Conservation (phyloP, 768 basidiomycete species). For the Gloeopeniophorella convolvens region DNA sequence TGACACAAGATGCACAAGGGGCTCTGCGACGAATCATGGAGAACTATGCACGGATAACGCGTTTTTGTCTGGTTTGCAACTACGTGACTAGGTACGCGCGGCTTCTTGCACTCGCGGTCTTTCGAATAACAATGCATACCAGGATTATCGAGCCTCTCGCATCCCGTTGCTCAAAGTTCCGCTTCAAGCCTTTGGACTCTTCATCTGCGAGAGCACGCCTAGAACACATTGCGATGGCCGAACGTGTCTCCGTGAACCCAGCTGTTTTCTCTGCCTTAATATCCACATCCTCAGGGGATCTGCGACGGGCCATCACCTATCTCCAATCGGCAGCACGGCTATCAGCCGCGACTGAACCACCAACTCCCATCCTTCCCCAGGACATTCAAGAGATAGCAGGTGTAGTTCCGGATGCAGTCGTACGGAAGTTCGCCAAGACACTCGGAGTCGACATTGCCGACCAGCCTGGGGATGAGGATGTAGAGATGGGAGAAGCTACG, state of each 20-base stretch:
- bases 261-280: constrained; percentile 70
- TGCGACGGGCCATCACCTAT: constrained; percentile 95
- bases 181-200: constrained; percentile 88
- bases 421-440: constrained; percentile 59
- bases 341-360: constrained; percentile 64
- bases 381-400: constrained; percentile 98
- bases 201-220: constrained; percentile 70
- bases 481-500: constrained; percentile 32
- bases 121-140: neutral
- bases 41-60: constrained; percentile 92
- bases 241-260: constrained; percentile 52
- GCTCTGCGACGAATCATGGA: constrained; percentile 99
- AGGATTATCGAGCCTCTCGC: constrained; percentile 98
- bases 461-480: constrained; percentile 38
- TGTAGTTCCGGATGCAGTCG: constrained; percentile 73
- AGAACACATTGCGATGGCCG: constrained; percentile 70
- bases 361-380: constrained; percentile 61
- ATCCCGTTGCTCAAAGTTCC: constrained; percentile 98
- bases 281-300: constrained; percentile 79
- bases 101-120: neutral
- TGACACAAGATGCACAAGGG: constrained; percentile 99
- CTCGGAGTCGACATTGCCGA: constrained; percentile 63
- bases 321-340: constrained; percentile 92
- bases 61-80: constrained; percentile 98
- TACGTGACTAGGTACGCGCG: constrained; percentile 85